Base-by-base conservation (phyloP, 257 asterid genomes). In the Verbena officinalis region DNA sequence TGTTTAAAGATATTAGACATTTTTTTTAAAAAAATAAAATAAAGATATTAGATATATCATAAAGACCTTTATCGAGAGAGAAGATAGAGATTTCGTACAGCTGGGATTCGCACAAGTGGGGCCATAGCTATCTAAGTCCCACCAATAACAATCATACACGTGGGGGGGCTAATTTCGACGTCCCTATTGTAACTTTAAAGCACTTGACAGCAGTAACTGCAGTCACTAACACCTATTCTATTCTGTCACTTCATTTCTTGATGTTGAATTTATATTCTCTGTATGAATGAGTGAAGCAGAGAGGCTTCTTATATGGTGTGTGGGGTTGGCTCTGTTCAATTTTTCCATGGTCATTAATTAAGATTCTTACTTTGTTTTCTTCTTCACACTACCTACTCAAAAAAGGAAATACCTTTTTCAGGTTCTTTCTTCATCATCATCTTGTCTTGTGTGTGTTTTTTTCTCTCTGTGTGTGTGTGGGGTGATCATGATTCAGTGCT, bases 11-110 rank as follows among this genome's bases (percentile, higher is more conserved):
- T 27, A 27, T 80, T 60, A 74, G n/a, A n/a, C n/a, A n/a, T n/a
- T n/a, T n/a, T n/a, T n/a, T n/a, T n/a, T n/a, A n/a, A n/a, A n/a
- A n/a, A n/a, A n/a, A n/a, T n/a, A n/a, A n/a, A n/a, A n/a, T n/a
- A n/a, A n/a, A n/a, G n/a, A n/a, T n/a, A n/a, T n/a, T n/a, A n/a
- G n/a, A n/a, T n/a, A n/a, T n/a, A n/a, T n/a, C n/a, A n/a, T n/a
- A n/a, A n/a, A n/a, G 48, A 38, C 27, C 70, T 52, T 53, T 55
- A 40, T 17, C 56, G 56, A 60, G 34, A 69, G 69, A 53, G 49
- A 22, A 55, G 83, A 64, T 49, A 48, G 21, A 71, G 81, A 77
- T 77, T 56, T 69, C 60, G 43, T 49, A 77, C 77, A 80, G 80
- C 77, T 77, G 72, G 22, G 59, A 43, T 63, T 65, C 60, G 4